These are phyloP conservation scores for Fusarium chlamydosporum DNA, from an alignment of 2,329 filamentous ascomycete genomes.

Conservation along the genomic window DNA sequence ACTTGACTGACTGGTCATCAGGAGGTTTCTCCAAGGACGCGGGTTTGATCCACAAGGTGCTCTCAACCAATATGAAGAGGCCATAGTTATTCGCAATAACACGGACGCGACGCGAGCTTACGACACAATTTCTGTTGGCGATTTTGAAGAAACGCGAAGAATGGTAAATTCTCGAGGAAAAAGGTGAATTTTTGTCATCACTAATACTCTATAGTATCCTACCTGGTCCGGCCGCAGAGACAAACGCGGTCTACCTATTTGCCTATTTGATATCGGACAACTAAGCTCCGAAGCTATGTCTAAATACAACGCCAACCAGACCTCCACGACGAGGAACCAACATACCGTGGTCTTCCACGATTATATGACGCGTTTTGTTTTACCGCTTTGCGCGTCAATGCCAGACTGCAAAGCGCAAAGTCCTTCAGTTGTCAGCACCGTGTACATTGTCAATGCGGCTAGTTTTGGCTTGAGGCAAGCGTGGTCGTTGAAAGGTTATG, in stretches of 20 bases:
- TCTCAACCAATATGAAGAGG: not conserved
- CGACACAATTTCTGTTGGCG: not conserved
- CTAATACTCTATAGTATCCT: not conserved
- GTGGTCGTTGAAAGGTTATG: conserved; percentile 9
- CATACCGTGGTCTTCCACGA: not conserved
- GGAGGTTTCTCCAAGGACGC: not conserved
- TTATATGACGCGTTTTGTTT: not conserved
- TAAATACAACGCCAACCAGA: conserved; percentile 5
- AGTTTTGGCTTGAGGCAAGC: not conserved
- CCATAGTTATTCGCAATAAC: not conserved
- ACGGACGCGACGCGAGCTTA: not conserved
- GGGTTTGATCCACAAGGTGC: not conserved
- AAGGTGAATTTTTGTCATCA: too few relatives aligned
- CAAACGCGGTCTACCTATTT: not conserved
- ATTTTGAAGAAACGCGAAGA: conserved; percentile 3
- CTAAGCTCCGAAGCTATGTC: not conserved
- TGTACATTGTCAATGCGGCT: not conserved
- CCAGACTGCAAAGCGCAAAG: not conserved
- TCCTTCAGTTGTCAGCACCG: not conserved
- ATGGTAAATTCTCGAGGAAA: too few relatives aligned
- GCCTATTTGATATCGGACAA: conserved; percentile 1
- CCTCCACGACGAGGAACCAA: not conserved
- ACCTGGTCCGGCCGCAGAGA: conserved; percentile 4
- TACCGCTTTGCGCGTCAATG: not conserved
- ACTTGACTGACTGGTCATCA: not conserved